Percentiles rank a stretch among this genome's conserved stretches.
Evolutionary conservation across 805 yeast species (phyloP).

Genomic region (Yamadazyma scolyti): DNA sequence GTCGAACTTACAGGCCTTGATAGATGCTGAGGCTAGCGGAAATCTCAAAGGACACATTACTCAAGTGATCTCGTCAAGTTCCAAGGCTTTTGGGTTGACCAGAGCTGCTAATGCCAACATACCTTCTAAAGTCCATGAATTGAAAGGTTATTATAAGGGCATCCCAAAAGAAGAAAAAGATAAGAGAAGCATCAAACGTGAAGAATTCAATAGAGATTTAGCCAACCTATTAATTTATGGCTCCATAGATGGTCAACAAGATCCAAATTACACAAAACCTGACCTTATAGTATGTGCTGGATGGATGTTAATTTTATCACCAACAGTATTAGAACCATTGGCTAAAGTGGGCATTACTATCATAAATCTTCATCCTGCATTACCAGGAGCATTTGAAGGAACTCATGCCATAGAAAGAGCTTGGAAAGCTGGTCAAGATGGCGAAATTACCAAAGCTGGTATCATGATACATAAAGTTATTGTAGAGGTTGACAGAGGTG

Average conservation of each 20-base stretch:
- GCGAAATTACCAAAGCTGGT: constrained; percentile 74
- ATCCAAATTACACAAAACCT: constrained; percentile 48
- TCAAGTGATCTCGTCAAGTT: constrained; percentile 80
- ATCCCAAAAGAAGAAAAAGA: constrained; percentile 65
- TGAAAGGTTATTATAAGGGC: constrained; percentile 71
- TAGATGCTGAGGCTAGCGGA: constrained; percentile 58
- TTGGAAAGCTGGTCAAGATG: constrained; percentile 90
- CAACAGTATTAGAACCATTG: constrained; percentile 66
- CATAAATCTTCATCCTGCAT: constrained; percentile 93
- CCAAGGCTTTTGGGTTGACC: constrained; percentile 80
- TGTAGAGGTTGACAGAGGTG: constrained; percentile 91
- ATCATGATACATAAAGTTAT: constrained; percentile 98
- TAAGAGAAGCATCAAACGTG: constrained; percentile 59
- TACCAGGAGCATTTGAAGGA: constrained; percentile 96
- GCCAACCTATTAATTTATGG: constrained; percentile 63
- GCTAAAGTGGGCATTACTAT: constrained; percentile 63
- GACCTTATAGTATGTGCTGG: constrained; percentile 96
- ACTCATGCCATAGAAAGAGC: constrained; percentile 96
- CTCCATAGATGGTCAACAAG: constrained; percentile 27
- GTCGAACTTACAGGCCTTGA: constrained; percentile 90
- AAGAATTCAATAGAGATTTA: constrained; percentile 71
- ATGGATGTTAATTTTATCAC: constrained; percentile 92
- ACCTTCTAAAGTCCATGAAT: constrained; percentile 65
- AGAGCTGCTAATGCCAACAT: constrained; percentile 72
- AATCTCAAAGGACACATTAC: constrained; percentile 53